Evolutionary conservation across 2,329 filamentous ascomycete genomes (phyloP).

Genomic region (Neopestalotiopsis sp.): DNA sequence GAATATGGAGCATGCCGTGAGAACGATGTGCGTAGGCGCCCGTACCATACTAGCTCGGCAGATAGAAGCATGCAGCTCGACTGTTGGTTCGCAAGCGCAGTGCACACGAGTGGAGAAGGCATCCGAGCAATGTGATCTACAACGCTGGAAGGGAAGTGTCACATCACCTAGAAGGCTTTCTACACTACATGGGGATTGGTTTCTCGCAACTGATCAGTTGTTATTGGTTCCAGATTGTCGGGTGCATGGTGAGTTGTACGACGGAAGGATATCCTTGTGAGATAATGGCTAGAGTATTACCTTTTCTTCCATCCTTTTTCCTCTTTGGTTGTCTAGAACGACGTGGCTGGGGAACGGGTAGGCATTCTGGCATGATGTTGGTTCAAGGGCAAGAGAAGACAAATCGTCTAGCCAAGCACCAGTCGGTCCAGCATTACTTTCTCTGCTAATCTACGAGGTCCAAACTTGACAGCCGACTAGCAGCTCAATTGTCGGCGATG

Average conservation of each 20-base stretch:
- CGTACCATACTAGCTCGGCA: conserved; percentile 27
- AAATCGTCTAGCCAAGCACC: background rate
- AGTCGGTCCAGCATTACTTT: background rate
- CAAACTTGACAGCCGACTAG: no score
- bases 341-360: background rate
- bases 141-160: background rate
- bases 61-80: background rate
- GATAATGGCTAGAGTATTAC: background rate
- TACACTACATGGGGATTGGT: background rate
- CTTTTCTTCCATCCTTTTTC: background rate
- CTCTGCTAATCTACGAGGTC: background rate
- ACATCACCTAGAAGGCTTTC: background rate
- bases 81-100: conserved; percentile 16
- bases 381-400: background rate
- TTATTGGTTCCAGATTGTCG: background rate
- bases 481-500: no score
- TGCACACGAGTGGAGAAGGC: background rate
- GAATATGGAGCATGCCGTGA: background rate
- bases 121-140: background rate
- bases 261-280: background rate
- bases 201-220: background rate
- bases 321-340: background rate
- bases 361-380: background rate
- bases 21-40: conserved; percentile 34
- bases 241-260: background rate